Percentiles rank a stretch among this genome's conserved stretches.
phyloP scores from a whole-genome alignment of 257 asterid genomes.

The Solanum rostratum region DNA sequence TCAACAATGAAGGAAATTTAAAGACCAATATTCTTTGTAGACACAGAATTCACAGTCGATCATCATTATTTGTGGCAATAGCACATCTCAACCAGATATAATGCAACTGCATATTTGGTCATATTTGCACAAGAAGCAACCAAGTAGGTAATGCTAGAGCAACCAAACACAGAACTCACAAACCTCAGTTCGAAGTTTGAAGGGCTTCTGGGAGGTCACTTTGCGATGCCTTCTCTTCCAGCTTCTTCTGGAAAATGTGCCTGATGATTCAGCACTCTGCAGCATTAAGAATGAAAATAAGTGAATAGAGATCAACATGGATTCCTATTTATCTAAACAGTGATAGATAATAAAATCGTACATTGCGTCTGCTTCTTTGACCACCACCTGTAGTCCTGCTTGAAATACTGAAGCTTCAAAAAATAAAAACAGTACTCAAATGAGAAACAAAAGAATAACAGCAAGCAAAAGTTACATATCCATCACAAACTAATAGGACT shows the following conservation, averaged over 20 bases:
- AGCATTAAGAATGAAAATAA: constrained; percentile 3
- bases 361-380: constrained; percentile 50
- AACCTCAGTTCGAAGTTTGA: constrained; percentile 81
- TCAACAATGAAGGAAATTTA: not conserved
- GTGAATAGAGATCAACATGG: constrained; percentile 1
- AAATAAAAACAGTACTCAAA: constrained; percentile 2
- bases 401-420: constrained; percentile 35
- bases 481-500: not conserved
- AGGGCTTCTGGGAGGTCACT: constrained; percentile 61
- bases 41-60: not conserved
- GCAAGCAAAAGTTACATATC: not conserved
- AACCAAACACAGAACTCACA: constrained; percentile 1
- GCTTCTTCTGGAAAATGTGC: constrained; percentile 28
- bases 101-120: not conserved
- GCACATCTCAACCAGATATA: not conserved
- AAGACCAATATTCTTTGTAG: not conserved
- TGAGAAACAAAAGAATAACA: not conserved
- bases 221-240: constrained; percentile 45
- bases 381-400: constrained; percentile 39
- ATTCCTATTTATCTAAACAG: not conserved
- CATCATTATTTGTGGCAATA: not conserved
- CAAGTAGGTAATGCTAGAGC: not conserved
- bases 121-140: not conserved
- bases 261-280: constrained; percentile 62
- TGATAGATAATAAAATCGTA: constrained; percentile 22